Conservation (phyloP, 257 asterid species). For the Cordia subcordata region DNA sequence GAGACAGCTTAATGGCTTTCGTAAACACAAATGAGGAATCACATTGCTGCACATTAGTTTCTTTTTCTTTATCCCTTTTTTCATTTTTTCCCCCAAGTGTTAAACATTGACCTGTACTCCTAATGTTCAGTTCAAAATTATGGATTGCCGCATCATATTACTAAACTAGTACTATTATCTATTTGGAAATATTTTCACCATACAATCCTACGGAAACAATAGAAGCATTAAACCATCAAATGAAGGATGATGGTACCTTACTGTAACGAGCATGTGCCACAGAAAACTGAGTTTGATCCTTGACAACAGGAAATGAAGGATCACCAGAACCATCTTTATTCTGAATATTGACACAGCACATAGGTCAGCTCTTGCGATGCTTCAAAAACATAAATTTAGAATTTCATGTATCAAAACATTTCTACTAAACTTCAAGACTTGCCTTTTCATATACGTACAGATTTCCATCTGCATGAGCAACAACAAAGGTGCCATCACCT, state of each 20-base stretch:
- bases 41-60: no score
- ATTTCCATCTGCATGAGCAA: constrained; percentile 94
- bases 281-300: constrained; percentile 92
- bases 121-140: no score
- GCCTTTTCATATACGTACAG: constrained; percentile 90
- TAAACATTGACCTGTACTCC: no score
- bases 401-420: neutral
- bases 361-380: neutral
- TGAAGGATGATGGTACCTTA: constrained; percentile 54
- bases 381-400: neutral
- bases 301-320: constrained; percentile 89
- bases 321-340: constrained; percentile 91
- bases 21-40: no score
- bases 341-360: constrained; percentile 34
- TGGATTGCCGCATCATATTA: no score
- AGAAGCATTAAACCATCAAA: neutral
- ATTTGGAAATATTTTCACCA: no score
- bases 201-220: neutral
- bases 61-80: no score
- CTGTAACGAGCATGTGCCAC: constrained; percentile 95
- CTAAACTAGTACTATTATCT: no score
- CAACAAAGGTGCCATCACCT: constrained; percentile 84
- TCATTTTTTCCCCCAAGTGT: no score
- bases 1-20: no score
- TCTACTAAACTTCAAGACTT: constrained; percentile 31